Conservation (phyloP, 306 rosid species). For the Betula pendula region DNA sequence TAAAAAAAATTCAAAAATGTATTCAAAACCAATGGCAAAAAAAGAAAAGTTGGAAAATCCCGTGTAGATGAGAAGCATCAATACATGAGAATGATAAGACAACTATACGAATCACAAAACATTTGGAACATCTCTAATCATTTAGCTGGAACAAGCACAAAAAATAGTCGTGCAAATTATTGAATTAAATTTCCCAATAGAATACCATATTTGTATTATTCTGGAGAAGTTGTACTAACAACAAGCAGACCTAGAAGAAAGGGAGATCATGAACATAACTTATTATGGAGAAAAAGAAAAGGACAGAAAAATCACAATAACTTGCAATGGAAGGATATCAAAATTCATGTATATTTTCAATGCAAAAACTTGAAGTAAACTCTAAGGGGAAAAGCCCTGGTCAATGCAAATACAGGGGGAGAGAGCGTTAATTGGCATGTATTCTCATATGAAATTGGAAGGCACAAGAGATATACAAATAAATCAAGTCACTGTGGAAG, state of each 20-base stretch:
- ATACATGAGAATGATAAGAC: not conserved
- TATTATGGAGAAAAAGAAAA: not conserved
- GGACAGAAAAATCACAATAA: not conserved
- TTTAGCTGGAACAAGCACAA: not conserved
- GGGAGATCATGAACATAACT: not conserved
- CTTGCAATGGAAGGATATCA: not conserved
- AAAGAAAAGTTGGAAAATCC: not conserved
- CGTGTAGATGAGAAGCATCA: not conserved
- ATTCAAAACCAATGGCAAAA: not conserved
- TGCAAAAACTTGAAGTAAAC: not conserved
- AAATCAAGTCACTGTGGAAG: not conserved
- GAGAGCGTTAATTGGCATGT: not conserved
- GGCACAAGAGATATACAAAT: not conserved
- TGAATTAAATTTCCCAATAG: not conserved
- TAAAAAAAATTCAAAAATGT: conserved; percentile 16
- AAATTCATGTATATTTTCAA: not conserved
- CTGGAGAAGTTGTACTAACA: not conserved
- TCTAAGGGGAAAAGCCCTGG: not conserved
- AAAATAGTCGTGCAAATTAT: not conserved
- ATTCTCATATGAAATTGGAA: not conserved
- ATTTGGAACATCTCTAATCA: not conserved
- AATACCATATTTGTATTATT: not conserved
- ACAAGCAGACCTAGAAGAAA: not conserved
- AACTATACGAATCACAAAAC: not conserved
- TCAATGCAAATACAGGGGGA: too few species aligned